Base-by-base conservation (phyloP, 768 basidiomycete species). In the Suillus variegatus region DNA sequence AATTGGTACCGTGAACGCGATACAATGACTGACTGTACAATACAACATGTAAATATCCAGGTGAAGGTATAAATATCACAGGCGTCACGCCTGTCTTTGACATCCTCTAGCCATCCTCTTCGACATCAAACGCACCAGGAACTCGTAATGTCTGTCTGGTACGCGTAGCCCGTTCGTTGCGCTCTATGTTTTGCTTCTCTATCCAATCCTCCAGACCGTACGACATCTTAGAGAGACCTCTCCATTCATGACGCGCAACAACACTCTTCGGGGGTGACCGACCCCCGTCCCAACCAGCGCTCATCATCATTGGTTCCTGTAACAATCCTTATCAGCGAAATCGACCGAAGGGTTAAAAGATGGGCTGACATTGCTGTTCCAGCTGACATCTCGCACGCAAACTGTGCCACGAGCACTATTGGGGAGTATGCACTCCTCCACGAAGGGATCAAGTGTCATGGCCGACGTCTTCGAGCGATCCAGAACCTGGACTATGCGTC, bases 171-270 rank as follows among this genome's bases (percentile, higher is more conserved):
- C 64, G 60, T 54, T 83, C 77, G 5, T 60, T 46, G 1, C 66
- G 57, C 66, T 87, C 84, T 36, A 43, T 64, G 49, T 70, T 70
- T 44, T 74, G 74, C 71, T 86, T 90, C 77, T 91, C 90, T 5
- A 85, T 82, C 83, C 87, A 90, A 72, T 95, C 93, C 71, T 94
- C 90, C 56, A 97, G 72, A 6, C 78, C 78, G 46, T 86, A 82
- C 0, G 77, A 75, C 79, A 87, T 85, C 77, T 94, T 96, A 1
- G 85, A 84, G 63, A 96, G 79, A 7, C 96, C 95, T 77, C 96
- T 97, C 94, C 95, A 99, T 78, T 98, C 94, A 70, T 99, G 97
- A 69, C 92, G 84, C 6, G 96, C 97, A 28, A 99, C 86, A 51
- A 88, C 84, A 44, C 94, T 95, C 58, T 60, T 60, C 40, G 58